A percentile compares a stretch with the other conserved stretches of the same genome.
Conservation (phyloP, 2,329 filamentous ascomycete genomes). For the Aureobasidium subglaciale region DNA sequence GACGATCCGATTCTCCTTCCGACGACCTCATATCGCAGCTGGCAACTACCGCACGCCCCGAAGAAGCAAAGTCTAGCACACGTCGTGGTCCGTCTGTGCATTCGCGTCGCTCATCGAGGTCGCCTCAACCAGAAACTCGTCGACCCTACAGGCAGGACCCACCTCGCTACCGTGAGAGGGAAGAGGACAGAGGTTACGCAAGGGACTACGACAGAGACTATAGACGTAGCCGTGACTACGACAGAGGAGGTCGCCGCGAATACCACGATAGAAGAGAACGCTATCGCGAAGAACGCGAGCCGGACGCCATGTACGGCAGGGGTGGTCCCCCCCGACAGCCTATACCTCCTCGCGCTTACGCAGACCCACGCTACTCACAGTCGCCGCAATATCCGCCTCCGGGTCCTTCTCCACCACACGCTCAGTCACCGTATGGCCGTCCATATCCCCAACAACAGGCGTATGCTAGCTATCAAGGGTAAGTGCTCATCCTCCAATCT, state of each 20-base stretch:
- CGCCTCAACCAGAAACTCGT: slow-evolving; percentile 18
- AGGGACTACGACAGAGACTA: slow-evolving; percentile 12
- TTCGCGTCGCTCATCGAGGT: slow-evolving; percentile 19
- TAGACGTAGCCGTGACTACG: not conserved
- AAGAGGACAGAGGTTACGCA: slow-evolving; percentile 13
- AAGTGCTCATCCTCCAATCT: slow-evolving; percentile 31
- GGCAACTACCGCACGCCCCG: slow-evolving; percentile 9
- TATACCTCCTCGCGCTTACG: slow-evolving; percentile 14
- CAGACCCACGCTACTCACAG: slow-evolving; percentile 38
- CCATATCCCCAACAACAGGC: slow-evolving; percentile 45
- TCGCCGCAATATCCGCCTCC: slow-evolving; percentile 47
- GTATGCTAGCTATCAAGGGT: slow-evolving; percentile 45
- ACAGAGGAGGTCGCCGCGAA: slow-evolving; percentile 11
- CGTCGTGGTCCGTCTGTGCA: not conserved
- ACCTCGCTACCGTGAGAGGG: slow-evolving; percentile 17
- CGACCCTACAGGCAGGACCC: slow-evolving; percentile 25
- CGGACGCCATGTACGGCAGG: slow-evolving; percentile 18
- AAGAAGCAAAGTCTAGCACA: slow-evolving; percentile 11
- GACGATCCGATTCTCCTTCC: slow-evolving; percentile 20
- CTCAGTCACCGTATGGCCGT: slow-evolving; percentile 53
- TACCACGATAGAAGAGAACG: slow-evolving; percentile 15
- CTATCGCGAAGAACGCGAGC: slow-evolving; percentile 13
- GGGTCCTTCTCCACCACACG: slow-evolving; percentile 39
- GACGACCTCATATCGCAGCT: slow-evolving; percentile 19
- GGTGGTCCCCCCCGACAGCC: slow-evolving; percentile 17